Evolutionary conservation across 2,329 filamentous ascomycete genomes (phyloP).

Genomic region (Cordyceps cicadae): DNA sequence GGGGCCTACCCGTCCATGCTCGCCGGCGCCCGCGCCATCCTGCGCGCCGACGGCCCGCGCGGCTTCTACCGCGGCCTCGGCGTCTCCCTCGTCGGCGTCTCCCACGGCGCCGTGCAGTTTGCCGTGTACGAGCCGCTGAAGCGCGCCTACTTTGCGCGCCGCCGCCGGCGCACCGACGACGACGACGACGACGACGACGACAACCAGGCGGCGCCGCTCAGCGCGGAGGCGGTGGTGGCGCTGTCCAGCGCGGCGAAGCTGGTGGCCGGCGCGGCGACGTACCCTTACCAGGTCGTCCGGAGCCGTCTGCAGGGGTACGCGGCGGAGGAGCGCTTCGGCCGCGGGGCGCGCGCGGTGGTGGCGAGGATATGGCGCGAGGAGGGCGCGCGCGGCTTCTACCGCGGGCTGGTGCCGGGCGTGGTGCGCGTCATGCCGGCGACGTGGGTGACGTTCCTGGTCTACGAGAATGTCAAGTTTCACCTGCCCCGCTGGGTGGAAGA

Average conservation of each 20-base stretch:
- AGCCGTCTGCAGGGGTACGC: slow-evolving; percentile 85
- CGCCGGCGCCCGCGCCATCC: slow-evolving; percentile 60
- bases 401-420: slow-evolving; percentile 81
- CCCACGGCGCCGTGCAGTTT: slow-evolving; percentile 91
- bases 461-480: slow-evolving; percentile 82
- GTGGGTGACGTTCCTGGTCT: slow-evolving; percentile 93
- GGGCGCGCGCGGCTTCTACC: slow-evolving; percentile 79
- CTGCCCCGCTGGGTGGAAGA: slow-evolving; percentile 38
- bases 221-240: slow-evolving; percentile 68
- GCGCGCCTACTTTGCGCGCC: slow-evolving; percentile 45
- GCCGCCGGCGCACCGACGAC: slow-evolving; percentile 12
- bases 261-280: slow-evolving; percentile 81
- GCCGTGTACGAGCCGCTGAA: slow-evolving; percentile 77
- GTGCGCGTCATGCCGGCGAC: slow-evolving; percentile 87
- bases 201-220: slow-evolving; percentile 32
- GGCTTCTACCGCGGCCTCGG: slow-evolving; percentile 86
- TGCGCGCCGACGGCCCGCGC: slow-evolving; percentile 59
- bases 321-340: slow-evolving; percentile 64
- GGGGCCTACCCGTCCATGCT: slow-evolving; percentile 77
- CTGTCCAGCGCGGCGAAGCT: slow-evolving; percentile 78
- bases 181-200: slow-evolving; percentile 2
- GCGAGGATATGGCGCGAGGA: slow-evolving; percentile 69
- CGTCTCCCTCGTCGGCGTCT: slow-evolving; percentile 76
- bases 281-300: slow-evolving; percentile 89
- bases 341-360: slow-evolving; percentile 62